Evolutionary conservation across 352 stramenopile species (phyloP).

Genomic region (Globisporangium radiosum): DNA sequence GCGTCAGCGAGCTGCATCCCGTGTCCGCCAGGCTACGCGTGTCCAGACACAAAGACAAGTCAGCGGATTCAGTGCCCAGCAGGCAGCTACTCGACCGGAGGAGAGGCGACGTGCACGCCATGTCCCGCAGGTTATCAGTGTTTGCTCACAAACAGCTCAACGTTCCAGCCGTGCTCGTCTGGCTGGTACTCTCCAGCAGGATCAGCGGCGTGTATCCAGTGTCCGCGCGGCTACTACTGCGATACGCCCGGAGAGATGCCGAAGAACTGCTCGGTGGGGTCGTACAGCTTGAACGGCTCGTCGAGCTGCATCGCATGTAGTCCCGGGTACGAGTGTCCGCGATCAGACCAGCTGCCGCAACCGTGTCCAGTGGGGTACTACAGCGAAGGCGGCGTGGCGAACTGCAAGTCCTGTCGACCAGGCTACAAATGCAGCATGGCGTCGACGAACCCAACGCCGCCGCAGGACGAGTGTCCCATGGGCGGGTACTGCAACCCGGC

Average conservation of each 20-base stretch:
- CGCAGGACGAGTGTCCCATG: constrained; percentile 80
- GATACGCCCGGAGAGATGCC: constrained; percentile 51
- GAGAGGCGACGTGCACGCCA: constrained; percentile 41
- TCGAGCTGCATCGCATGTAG: constrained; percentile 60
- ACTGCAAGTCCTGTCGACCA: constrained; percentile 54
- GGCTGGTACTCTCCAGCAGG: constrained; percentile 65
- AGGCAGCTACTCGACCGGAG: constrained; percentile 53
- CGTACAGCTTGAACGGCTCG: constrained; percentile 70
- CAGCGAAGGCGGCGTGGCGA: constrained; percentile 63
- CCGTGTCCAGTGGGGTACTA: constrained; percentile 87
- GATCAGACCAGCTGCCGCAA: constrained; percentile 57
- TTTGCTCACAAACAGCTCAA: constrained; percentile 47
- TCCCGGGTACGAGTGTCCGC: constrained; percentile 81
- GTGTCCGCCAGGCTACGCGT: constrained; percentile 72
- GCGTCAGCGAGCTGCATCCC: constrained; percentile 43
- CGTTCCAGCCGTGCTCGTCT: constrained; percentile 42
- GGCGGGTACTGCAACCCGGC: constrained; percentile 86
- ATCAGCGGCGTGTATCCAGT: constrained; percentile 58
- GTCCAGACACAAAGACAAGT: constrained; percentile 47
- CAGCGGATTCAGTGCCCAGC: constrained; percentile 36
- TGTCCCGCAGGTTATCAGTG: constrained; percentile 82
- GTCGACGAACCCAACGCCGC: constrained; percentile 73
- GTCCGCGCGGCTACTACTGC: constrained; percentile 79
- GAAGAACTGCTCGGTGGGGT: constrained; percentile 68
- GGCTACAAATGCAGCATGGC: constrained; percentile 80